Conservation (phyloP, 305 asterid genomes). For the Fraxinus sp. region DNA sequence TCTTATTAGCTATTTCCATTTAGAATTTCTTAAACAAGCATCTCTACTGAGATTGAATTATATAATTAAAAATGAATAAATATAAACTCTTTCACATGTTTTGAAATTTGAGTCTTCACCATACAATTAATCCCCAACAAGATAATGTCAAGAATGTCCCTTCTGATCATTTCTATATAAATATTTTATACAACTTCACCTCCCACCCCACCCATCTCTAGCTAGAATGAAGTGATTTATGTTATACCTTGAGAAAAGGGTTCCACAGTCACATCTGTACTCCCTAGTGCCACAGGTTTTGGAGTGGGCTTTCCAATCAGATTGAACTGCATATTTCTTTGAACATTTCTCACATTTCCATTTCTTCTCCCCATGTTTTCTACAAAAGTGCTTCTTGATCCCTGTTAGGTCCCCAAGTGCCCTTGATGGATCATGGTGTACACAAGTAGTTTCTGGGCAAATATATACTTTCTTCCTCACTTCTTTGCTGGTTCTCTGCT, state of each 20-base stretch:
- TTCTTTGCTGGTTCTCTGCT: slow-evolving; percentile 63
- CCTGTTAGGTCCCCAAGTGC: slow-evolving; percentile 91
- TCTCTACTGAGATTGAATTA: neutral
- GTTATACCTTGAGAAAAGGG: slow-evolving; percentile 76
- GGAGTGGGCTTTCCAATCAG: slow-evolving; percentile 93
- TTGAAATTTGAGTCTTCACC: slow-evolving; percentile 27
- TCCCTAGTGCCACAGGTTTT: slow-evolving; percentile 91
- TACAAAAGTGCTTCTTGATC: slow-evolving; percentile 76
- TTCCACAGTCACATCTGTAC: slow-evolving; percentile 93
- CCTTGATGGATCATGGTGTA: slow-evolving; percentile 85
- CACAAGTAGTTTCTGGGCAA: slow-evolving; percentile 73
- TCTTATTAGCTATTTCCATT: neutral
- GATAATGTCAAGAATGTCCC: neutral
- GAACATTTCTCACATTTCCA: slow-evolving; percentile 90
- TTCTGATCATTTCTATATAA: neutral
- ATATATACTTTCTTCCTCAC: slow-evolving; percentile 69
- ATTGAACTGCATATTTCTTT: slow-evolving; percentile 77
- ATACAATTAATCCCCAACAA: slow-evolving; percentile 17
- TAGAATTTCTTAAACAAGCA: slow-evolving; percentile 13
- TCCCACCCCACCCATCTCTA: neutral
- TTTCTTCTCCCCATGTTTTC: slow-evolving; percentile 88
- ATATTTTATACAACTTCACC: neutral
- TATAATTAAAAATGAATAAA: neutral
- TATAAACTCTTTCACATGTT: neutral
- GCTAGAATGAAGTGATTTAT: neutral